Base-by-base conservation (phyloP, 306 rosid species). In the Cicer cuneatum region DNA sequence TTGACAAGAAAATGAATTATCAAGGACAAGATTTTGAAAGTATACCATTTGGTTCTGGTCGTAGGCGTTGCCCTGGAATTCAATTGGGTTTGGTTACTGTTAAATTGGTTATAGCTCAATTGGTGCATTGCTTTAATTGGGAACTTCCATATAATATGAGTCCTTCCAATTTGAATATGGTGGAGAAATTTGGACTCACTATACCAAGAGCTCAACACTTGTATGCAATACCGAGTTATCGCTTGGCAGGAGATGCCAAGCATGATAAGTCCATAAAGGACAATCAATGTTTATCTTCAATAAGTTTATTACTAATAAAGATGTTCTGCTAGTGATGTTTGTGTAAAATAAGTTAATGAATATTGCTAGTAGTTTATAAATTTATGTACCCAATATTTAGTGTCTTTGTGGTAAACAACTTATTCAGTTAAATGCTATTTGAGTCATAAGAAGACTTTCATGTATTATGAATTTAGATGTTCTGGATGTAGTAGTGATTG, bases 41-140 rank as follows among this genome's bases (percentile, higher is more conserved):
- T 19, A 54, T 54, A 54, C 61, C 37, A 19, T 54, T 54, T 10
- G 61, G 61, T 1, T 54, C n/a, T 1, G n/a, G 61, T 18, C 61
- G 61, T 1, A 54, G 61, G 1, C 37, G 37, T 54, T 54, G 61
- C 1, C 61, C 61, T 9, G 61, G 61, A 0, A 54, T 19, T 54
- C 37, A 54, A 0, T 9, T 54, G n/a, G 61, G 61, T 4, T 54
- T 54, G 19, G 5, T 19, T 19, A 54, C 61, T 1, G 3, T 54
- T 18, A 54, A 10, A 5, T 19, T 54, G n/a, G 37, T 19, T 9
- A 4, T 54, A 18, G 61, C 61, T 19, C 61, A 54, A 10, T 19
- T 54, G 7, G 37, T 19, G 37, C 61, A 54, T 19, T 54, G 61
- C 35, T 54, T 54, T 19, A 54, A 54, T 54, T 54, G 61, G 37